These are phyloP conservation scores for Talaromyces trachyspermus DNA, from an alignment of 495 filamentous ascomycete genomes.

Conservation along the genomic window DNA sequence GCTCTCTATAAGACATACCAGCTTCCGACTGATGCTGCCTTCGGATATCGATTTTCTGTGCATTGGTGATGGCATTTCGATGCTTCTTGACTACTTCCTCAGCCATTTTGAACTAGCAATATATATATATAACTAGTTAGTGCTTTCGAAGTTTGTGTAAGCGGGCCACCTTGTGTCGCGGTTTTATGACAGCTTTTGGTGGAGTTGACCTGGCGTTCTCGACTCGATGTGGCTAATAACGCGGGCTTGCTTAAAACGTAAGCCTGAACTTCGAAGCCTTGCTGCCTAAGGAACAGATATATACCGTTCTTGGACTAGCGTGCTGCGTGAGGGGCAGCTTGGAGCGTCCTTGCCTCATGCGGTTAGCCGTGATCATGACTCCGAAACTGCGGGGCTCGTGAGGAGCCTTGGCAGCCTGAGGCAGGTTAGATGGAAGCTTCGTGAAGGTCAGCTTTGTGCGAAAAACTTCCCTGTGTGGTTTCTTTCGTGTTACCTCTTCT, in stretches of 20 bases:
- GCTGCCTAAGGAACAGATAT: too few species aligned
- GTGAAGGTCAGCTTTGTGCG: constrained; percentile 3
- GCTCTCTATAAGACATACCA: not conserved
- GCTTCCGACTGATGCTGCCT: not conserved
- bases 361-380: too few species aligned
- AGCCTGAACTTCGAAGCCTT: too few species aligned
- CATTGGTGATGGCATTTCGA: constrained; percentile 5
- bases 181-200: not conserved
- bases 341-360: too few species aligned
- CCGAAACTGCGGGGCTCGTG: constrained; percentile 1
- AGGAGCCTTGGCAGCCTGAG: not conserved
- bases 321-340: too few species aligned
- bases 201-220: not conserved
- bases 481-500: not conserved
- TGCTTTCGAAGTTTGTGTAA: not conserved
- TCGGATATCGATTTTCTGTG: not conserved
- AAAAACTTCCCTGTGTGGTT: not conserved
- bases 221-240: not conserved
- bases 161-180: not conserved
- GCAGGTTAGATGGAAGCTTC: constrained; percentile 6
- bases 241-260: too few species aligned
- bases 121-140: not conserved
- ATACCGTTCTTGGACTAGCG: too few species aligned
- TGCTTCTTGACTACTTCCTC: not conserved
- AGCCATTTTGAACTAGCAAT: not conserved